Evolutionary conservation across 129 eudicot species (phyloP).

Genomic region (Daucus carota): DNA sequence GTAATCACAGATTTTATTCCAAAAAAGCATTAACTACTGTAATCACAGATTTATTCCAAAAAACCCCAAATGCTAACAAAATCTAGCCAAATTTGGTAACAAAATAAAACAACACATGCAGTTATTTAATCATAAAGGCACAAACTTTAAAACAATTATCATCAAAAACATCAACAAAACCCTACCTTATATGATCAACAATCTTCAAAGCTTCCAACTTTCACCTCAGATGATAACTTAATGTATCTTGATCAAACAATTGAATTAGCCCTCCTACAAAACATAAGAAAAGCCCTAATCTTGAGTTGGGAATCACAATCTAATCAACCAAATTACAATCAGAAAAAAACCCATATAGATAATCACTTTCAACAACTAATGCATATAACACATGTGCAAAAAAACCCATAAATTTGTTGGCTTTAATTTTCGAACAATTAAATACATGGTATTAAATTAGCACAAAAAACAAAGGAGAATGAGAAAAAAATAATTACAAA

Average conservation of each 20-base stretch:
- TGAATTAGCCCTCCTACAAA: constrained; percentile 1
- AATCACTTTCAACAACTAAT: constrained; percentile 19
- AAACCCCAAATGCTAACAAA: background rate
- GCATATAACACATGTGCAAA: background rate
- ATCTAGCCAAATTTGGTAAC: background rate
- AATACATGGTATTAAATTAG: background rate
- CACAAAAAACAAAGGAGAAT: background rate
- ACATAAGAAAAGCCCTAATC: constrained; percentile 32
- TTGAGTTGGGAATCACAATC: constrained; percentile 6
- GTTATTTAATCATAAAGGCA: background rate
- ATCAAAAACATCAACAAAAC: constrained; percentile 12
- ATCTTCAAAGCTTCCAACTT: constrained; percentile 27
- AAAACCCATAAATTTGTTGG: constrained; percentile 4
- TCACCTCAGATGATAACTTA: background rate
- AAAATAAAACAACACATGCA: background rate
- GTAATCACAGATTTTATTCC: background rate
- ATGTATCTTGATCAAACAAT: constrained; percentile 8
- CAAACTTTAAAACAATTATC: background rate
- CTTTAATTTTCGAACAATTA: background rate
- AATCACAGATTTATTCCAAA: background rate
- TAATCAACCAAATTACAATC: constrained; percentile 18
- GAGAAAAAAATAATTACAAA: background rate
- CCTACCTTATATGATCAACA: constrained; percentile 55
- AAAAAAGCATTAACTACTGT: background rate
- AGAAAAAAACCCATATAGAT: constrained; percentile 14